Base-by-base conservation (phyloP, 1,139 yeast species). In the Lodderomyces margitis region DNA sequence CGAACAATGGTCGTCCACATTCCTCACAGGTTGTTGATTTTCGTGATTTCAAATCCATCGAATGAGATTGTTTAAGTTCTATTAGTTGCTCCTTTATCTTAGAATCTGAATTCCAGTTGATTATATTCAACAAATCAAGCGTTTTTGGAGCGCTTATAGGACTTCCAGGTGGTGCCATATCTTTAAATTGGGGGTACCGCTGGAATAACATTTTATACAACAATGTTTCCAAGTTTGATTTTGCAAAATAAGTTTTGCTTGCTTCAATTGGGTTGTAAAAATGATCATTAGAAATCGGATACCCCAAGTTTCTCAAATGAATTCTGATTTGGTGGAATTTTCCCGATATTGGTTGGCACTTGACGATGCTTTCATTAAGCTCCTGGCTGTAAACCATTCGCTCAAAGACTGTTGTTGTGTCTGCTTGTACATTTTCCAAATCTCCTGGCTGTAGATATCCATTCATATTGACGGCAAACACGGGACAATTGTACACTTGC, bases 241-340 rank as follows among this genome's bases (percentile, higher is more conserved):
- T 63, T 11, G 52, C 15, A 10, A 33, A 28, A 36, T 56, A 59
- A 17, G 40, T 38, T 17, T 17, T 12, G 9, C 17, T 9, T n/a
- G 34, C 19, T 1, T 30, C 32, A 6, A 37, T 35, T 7, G 65
- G 59, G 37, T 70, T 70, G 57, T 85, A 85, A 12, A 81, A 58
- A 8, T 74, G 74, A 56, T 87, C 95, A 50, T 86, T 84, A 1
- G 69, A 73, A 9, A 87, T 87, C 0, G 95, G 92, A 49, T 58
- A 67, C 0, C 88, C 87, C 40, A 83, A 41, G 42, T 80, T 72
- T 20, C 86, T 70, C 23, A 86, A 59, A 61, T 86, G 95, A 6
- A 85, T 82, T 41, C 95, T 66, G 17, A 86, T 83, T 56, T 86
- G 95, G 57, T 86, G 95, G 51, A 86, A 83, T 51, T 85, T 71